phyloP scores from a whole-genome alignment of 2,329 filamentous ascomycete species.

The Akanthomyces muscarius region DNA sequence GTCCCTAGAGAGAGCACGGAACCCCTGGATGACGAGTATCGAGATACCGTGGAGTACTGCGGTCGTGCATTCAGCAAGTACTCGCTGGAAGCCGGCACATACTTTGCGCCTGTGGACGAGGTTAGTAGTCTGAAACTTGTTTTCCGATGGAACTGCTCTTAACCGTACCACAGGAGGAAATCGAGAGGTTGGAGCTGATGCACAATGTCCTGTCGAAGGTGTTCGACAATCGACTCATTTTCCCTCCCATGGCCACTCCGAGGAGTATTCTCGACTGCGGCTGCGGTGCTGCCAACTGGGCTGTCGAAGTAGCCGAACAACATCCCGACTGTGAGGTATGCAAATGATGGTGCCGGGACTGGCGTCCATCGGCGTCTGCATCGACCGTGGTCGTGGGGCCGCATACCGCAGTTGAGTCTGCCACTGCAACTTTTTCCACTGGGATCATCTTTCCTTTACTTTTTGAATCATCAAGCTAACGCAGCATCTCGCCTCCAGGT shows the following conservation, averaged over 20 bases:
- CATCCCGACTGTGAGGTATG: slow-evolving; percentile 62
- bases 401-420: neutral
- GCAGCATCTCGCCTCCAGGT: slow-evolving; percentile 46
- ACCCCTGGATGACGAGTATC: slow-evolving; percentile 54
- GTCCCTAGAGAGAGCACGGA: slow-evolving; percentile 44
- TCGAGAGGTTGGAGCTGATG: slow-evolving; percentile 59
- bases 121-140: slow-evolving; percentile 39
- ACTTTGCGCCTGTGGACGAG: slow-evolving; percentile 68
- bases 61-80: slow-evolving; percentile 65
- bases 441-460: neutral
- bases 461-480: neutral
- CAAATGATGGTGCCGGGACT: slow-evolving; percentile 9
- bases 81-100: slow-evolving; percentile 59
- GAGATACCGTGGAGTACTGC: slow-evolving; percentile 56
- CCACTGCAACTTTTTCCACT: neutral
- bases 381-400: neutral
- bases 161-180: slow-evolving; percentile 54
- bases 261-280: slow-evolving; percentile 67
- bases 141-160: slow-evolving; percentile 17
- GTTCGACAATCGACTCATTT: slow-evolving; percentile 65
- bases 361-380: neutral
- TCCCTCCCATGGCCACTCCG: slow-evolving; percentile 59
- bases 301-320: slow-evolving; percentile 61
- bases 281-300: slow-evolving; percentile 68
- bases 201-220: slow-evolving; percentile 59